Evolutionary conservation across 169 alveolate genomes (phyloP).

Genomic region (Plasmodium yoelii): DNA sequence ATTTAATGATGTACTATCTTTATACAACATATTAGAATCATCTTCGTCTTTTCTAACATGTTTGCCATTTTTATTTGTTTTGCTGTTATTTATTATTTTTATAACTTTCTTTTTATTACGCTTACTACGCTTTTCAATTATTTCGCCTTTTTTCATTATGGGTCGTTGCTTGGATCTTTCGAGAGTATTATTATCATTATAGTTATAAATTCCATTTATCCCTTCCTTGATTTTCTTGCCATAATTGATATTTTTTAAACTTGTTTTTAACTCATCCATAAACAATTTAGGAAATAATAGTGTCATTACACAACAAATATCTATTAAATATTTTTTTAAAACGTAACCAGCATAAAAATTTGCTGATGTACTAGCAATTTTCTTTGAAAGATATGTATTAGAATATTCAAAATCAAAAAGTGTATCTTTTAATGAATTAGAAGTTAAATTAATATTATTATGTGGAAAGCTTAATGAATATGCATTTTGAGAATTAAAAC

Average conservation of each 20-base stretch:
- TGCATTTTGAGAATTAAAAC: constrained; percentile 57
- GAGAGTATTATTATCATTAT: background rate
- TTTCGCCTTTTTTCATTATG: no score
- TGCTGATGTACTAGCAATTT: constrained; percentile 62
- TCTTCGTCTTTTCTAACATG: constrained; percentile 2
- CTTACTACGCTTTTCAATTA: background rate
- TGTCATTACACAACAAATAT: constrained; percentile 82
- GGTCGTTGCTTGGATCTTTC: background rate
- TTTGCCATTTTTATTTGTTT: background rate
- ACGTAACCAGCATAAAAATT: constrained; percentile 82
- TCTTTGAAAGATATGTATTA: constrained; percentile 76
- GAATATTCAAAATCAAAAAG: constrained; percentile 82
- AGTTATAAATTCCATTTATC: constrained; percentile 1
- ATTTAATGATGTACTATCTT: background rate
- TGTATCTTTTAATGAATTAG: constrained; percentile 67
- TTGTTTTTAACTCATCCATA: constrained; percentile 70
- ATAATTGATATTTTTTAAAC: constrained; percentile 18
- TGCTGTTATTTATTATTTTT: background rate
- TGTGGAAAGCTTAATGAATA: constrained; percentile 75
- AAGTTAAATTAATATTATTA: constrained; percentile 20
- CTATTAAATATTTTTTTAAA: constrained; percentile 80
- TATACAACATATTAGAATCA: background rate
- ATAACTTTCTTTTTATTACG: background rate
- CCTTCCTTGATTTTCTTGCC: background rate
- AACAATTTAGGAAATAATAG: constrained; percentile 82